Conservation (phyloP, 1,284 basidiomycete genomes). For the Pseudozyma hubeiensis region DNA sequence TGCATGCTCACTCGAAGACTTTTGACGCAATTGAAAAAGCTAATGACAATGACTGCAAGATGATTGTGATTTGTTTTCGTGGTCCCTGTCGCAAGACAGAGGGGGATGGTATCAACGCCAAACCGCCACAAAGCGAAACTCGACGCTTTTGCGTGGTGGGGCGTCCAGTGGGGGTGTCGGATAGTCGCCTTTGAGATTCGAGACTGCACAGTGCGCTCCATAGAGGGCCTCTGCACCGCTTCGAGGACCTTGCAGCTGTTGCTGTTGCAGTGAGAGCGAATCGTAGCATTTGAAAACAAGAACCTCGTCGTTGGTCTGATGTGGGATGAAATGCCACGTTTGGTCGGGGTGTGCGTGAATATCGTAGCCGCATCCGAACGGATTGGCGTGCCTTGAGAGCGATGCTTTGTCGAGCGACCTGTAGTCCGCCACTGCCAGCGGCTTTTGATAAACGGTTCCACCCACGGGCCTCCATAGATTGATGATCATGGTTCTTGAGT, state of each 20-base stretch:
- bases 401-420: conserved; percentile 9
- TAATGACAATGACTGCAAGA: too few relatives aligned
- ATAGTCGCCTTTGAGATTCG: conserved; percentile 17
- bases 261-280: conserved; percentile 23
- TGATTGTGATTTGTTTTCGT: too few relatives aligned
- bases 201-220: conserved; percentile 38
- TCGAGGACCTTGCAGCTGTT: conserved; percentile 4
- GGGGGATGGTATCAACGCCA: conserved; percentile 14
- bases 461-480: conserved; percentile 35
- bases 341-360: conserved; percentile 21
- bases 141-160: conserved; percentile 34
- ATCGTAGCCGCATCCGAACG: conserved; percentile 36
- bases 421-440: conserved; percentile 33
- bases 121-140: conserved; percentile 38
- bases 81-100: too few relatives aligned
- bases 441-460: conserved; percentile 32
- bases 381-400: conserved; percentile 23
- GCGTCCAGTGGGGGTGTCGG: conserved; percentile 14
- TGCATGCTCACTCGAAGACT: too few relatives aligned
- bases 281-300: conserved; percentile 42
- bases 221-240: conserved; percentile 20
- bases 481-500: conserved; percentile 32
- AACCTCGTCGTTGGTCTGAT: conserved; percentile 35
- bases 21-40: too few relatives aligned
- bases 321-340: conserved; percentile 32